phyloP scores from a whole-genome alignment of 306 rosid species.

The Quillaja saponaria region DNA sequence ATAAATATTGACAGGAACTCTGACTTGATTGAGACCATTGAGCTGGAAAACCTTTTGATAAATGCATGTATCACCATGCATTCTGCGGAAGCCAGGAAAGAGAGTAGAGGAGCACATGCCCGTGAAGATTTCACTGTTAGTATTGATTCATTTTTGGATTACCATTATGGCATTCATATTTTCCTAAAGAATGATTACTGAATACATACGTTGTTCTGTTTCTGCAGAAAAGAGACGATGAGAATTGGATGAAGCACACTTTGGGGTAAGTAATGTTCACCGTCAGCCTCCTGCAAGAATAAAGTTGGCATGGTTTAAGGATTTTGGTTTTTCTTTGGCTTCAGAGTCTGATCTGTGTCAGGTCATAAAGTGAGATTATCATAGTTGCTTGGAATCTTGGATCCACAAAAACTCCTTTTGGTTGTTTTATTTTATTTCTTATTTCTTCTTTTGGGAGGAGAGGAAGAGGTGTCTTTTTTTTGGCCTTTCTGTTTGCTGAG shows the following conservation, averaged over 20 bases:
- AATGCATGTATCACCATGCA: conserved; percentile 87
- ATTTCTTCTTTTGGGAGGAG: too few species aligned
- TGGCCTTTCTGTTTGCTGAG: neutral
- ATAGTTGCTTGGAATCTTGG: too few species aligned
- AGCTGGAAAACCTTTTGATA: conserved; percentile 86
- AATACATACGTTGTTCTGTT: conserved; percentile 30
- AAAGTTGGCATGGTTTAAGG: neutral
- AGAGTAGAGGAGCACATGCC: conserved; percentile 95
- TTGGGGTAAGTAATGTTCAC: conserved; percentile 67
- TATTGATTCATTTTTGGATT: conserved; percentile 11
- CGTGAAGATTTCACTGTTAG: conserved; percentile 81
- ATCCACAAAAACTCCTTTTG: too few species aligned
- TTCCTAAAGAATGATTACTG: conserved; percentile 1
- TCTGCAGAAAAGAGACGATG: conserved; percentile 91
- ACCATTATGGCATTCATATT: neutral
- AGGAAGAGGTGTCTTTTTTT: too few species aligned
- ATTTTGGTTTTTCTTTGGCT: neutral
- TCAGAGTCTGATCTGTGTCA: too few species aligned
- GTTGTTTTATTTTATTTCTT: too few species aligned
- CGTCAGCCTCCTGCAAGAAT: neutral
- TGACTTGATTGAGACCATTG: conserved; percentile 82
- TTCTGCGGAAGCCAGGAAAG: conserved; percentile 97
- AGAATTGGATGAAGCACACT: conserved; percentile 89
- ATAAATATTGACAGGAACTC: conserved; percentile 60
- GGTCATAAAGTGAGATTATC: too few species aligned